phyloP scores from a whole-genome alignment of 345 rosid species.

The Eucalyptus erythrocorys region DNA sequence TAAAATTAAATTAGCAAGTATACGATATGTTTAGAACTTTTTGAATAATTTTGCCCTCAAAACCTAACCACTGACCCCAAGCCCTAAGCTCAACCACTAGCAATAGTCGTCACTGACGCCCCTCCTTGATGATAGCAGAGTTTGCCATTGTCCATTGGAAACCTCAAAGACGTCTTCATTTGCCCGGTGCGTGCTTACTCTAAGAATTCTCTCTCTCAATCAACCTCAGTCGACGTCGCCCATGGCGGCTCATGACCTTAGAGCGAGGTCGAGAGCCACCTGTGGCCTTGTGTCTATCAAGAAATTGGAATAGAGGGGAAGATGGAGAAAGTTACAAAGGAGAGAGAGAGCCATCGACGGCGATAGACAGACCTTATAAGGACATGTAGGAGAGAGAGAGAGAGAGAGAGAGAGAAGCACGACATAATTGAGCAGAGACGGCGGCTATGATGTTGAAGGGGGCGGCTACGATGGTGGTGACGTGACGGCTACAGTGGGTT shows the following conservation, averaged over 20 bases:
- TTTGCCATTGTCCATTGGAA: background rate
- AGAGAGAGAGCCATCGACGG: background rate
- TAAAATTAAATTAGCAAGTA: no score
- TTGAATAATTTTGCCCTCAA: background rate
- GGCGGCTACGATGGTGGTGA: background rate
- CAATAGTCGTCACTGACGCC: background rate
- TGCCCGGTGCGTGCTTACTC: rapidly evolving
- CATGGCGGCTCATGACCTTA: background rate
- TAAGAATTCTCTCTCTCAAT: background rate
- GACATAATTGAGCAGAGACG: background rate
- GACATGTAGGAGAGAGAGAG: background rate
- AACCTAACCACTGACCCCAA: background rate
- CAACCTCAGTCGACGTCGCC: background rate
- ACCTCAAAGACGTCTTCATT: background rate
- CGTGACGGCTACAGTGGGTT: background rate
- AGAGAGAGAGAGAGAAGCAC: background rate
- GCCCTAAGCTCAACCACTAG: background rate
- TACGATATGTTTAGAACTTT: rapidly evolving
- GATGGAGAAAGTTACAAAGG: background rate
- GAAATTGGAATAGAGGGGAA: background rate
- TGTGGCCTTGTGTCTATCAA: background rate
- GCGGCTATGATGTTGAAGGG: background rate
- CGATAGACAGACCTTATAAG: background rate
- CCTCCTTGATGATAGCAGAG: background rate
- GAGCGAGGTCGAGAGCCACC: background rate